Conservation (phyloP, 1,139 yeast species). For the Blastobotrys capitulatus region DNA sequence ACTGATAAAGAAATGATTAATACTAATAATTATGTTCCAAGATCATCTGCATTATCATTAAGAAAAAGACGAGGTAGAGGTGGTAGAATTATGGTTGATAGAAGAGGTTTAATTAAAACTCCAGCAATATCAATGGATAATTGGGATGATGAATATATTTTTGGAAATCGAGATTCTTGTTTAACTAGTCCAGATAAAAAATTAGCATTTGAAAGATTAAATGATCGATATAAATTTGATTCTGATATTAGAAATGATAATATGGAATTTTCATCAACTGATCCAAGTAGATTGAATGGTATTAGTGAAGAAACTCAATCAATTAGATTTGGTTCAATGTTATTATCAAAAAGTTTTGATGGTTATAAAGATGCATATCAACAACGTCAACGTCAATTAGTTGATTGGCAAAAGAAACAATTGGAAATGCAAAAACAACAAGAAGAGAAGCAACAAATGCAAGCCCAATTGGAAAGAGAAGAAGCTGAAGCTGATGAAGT, state of each 20-base stretch:
- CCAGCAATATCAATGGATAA: conserved; percentile 14
- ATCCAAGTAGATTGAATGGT: conserved; percentile 67
- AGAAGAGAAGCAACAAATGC: conserved; percentile 13
- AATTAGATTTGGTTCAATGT: conserved; percentile 87
- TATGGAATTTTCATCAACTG: conserved; percentile 51
- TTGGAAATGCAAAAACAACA: conserved; percentile 17
- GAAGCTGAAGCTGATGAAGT: not conserved
- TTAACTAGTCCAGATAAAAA: conserved; percentile 14
- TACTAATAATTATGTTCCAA: conserved; percentile 27
- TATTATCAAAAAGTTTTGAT: conserved; percentile 79
- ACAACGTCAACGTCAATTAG: conserved; percentile 26
- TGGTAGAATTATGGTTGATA: conserved; percentile 67
- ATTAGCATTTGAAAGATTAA: conserved; percentile 43
- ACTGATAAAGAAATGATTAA: conserved; percentile 26
- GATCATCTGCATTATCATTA: conserved; percentile 41
- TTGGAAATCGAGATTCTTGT: conserved; percentile 13
- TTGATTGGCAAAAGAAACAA: conserved; percentile 22
- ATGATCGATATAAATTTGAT: conserved; percentile 75
- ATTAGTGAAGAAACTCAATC: conserved; percentile 85
- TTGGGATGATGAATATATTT: conserved; percentile 24
- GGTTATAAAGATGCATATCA: conserved; percentile 49
- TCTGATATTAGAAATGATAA: conserved; percentile 51
- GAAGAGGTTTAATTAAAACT: conserved; percentile 42
- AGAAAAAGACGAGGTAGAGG: conserved; percentile 75
- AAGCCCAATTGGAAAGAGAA: not conserved